Base-by-base conservation (phyloP, 2,329 filamentous ascomycete species). In the Neofusicoccum cordaticola region DNA sequence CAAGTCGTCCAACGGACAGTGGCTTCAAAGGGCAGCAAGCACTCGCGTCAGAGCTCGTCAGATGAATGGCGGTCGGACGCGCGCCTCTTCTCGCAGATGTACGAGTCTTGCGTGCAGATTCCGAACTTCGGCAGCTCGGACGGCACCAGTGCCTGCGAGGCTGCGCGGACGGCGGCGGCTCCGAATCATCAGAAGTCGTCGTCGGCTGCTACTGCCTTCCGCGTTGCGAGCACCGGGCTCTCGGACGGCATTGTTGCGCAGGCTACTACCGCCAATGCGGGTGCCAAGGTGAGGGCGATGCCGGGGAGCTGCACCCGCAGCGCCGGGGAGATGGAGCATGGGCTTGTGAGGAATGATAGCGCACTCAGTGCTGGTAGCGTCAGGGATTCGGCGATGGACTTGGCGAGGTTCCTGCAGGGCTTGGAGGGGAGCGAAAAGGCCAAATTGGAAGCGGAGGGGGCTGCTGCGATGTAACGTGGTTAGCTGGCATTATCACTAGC, bases 291-390 rank as follows among this genome's bases (percentile, higher is more conserved):
- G 27, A 63, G 61, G 50, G 22, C 41, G 3, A n/a, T 47, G 41
- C 56, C 50, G 5, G 50, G 39, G 11, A 44, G 50, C 31, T 22
- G 27, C 11, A 31, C 15, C 9, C 22, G 11, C 4, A 47, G 27
- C 31, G 9, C 67, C 5, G 68, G 70, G 31, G 67, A 70, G 27
- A 64, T 42, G 2, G 67, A 66, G 22, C 61, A 61, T 15, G 56
- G 57, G 1, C 70, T 73, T 34, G 69, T 68, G 39, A 70, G 64
- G 39, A 77, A 75, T 51, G 68, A 74, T 6, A 69, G 71, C n/a
- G 76, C 73, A 64, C 71, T 78, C 22, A 68, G 77, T 47, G 72
- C 70, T n/a, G 79, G 78, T 67, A 79, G 42, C n/a, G 27, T 35
- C 9, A 39, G 37, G 31, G 31, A 37, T 27, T 47, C 56, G 27